Conservation (phyloP, 2,329 filamentous ascomycete genomes). For the Diplodia seriata region DNA sequence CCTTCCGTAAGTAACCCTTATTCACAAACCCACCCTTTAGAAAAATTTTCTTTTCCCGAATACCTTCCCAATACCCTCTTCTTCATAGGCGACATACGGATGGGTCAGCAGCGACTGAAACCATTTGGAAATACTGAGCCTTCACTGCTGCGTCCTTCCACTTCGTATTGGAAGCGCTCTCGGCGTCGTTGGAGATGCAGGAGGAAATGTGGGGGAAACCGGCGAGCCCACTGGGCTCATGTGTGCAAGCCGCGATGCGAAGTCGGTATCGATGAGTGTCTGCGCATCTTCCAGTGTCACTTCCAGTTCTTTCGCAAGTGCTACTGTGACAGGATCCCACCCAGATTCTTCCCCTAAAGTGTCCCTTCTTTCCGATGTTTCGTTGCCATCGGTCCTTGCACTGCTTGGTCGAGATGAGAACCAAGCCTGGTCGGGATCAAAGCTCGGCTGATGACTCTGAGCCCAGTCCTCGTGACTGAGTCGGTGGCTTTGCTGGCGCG, state of each 20-base stretch:
- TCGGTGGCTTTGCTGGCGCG: constrained; percentile 5
- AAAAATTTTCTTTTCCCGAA: not conserved
- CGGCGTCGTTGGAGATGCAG: constrained; percentile 17
- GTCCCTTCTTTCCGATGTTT: constrained; percentile 7
- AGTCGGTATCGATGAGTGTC: constrained; percentile 23
- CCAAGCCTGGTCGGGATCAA: not conserved
- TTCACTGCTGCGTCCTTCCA: constrained; percentile 5
- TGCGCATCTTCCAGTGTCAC: constrained; percentile 24
- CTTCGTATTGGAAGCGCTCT: constrained; percentile 16
- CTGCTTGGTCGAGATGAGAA: not conserved
- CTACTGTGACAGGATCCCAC: constrained; percentile 8
- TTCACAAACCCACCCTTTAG: constrained; percentile 3
- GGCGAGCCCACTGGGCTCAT: constrained; percentile 27
- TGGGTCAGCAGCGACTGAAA: not conserved
- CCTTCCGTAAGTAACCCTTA: constrained; percentile 9
- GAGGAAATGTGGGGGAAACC: constrained; percentile 4
- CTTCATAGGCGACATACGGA: not conserved
- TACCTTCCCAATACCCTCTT: not conserved
- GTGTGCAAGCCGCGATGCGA: constrained; percentile 28
- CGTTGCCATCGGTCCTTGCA: not conserved
- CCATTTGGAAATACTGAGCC: not conserved
- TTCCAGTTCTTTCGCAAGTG: constrained; percentile 29
- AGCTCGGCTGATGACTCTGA: constrained; percentile 3
- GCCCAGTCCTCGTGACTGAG: not conserved
- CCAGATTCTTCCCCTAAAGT: not conserved